phyloP scores from a whole-genome alignment of 1,284 basidiomycete species.

The Mycena sp. region DNA sequence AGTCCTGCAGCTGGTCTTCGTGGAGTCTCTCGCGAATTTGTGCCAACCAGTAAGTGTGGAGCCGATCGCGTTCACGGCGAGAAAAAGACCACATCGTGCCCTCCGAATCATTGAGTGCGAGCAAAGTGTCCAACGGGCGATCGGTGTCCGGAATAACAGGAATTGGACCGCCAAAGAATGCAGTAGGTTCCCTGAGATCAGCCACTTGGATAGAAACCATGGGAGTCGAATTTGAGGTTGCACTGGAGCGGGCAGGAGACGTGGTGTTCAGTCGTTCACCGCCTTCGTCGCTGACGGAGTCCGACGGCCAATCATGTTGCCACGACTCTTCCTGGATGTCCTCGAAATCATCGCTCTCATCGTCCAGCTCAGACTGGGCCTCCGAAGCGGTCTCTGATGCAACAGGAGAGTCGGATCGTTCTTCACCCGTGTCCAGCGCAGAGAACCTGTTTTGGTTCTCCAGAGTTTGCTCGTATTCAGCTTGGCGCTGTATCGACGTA shows the following conservation, averaged over 20 bases:
- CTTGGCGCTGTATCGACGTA: conserved; percentile 26
- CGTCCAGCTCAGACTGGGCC: conserved; percentile 33
- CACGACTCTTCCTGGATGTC: conserved; percentile 46
- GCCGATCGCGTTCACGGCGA: conserved; percentile 49
- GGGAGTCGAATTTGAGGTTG: background rate
- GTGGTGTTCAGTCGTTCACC: background rate
- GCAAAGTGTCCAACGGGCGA: conserved; percentile 51
- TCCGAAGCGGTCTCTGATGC: conserved; percentile 30
- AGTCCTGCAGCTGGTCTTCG: conserved; percentile 50
- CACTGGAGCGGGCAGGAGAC: background rate
- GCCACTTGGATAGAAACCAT: conserved; percentile 18
- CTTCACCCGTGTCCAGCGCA: conserved; percentile 28
- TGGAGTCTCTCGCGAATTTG: conserved; percentile 44
- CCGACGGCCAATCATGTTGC: conserved; percentile 37
- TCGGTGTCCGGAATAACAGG: conserved; percentile 45
- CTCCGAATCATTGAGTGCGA: conserved; percentile 36
- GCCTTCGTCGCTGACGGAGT: background rate
- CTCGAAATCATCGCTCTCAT: conserved; percentile 32
- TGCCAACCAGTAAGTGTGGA: conserved; percentile 52
- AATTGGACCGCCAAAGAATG: conserved; percentile 26
- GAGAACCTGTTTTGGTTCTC: conserved; percentile 28
- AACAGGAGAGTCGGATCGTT: conserved; percentile 20
- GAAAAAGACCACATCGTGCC: conserved; percentile 59
- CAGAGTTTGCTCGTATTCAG: conserved; percentile 7
- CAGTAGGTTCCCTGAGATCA: conserved; percentile 17